Evolutionary conservation across 305 asterid species (phyloP).

Genomic region (Fraxinus dipetala): DNA sequence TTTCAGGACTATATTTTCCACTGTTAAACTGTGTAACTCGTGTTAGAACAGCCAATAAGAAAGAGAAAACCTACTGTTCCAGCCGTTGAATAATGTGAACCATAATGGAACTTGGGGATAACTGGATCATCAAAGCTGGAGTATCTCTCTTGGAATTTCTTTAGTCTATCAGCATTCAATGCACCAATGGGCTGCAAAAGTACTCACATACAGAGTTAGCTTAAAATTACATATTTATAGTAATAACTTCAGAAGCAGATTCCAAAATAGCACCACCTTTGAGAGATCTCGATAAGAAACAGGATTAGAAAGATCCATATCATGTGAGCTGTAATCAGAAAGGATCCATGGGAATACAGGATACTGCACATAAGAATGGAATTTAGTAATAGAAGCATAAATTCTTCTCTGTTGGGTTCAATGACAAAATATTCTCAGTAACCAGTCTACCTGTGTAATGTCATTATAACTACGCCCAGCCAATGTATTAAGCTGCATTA

Average conservation of each 20-base stretch:
- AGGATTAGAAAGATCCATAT: conserved; percentile 76
- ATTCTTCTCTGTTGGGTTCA: conserved; percentile 14
- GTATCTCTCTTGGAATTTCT: conserved; percentile 91
- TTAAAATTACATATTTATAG: conserved; percentile 22
- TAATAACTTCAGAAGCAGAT: conserved; percentile 28
- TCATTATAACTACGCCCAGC: conserved; percentile 99
- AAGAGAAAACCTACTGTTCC: conserved; percentile 69
- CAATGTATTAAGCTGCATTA: conserved; percentile 97
- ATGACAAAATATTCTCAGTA: conserved; percentile 19
- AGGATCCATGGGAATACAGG: conserved; percentile 98
- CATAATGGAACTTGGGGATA: conserved; percentile 95
- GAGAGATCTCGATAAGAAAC: conserved; percentile 94
- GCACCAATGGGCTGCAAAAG: conserved; percentile 94
- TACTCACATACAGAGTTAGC: conserved; percentile 22
- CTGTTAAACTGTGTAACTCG: neutral
- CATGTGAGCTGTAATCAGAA: conserved; percentile 81
- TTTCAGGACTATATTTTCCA: neutral
- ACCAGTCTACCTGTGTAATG: conserved; percentile 74
- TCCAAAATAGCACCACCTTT: conserved; percentile 51
- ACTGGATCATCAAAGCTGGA: conserved; percentile 89
- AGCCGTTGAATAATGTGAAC: conserved; percentile 98
- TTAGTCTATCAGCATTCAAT: conserved; percentile 72
- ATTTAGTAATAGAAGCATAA: conserved; percentile 20
- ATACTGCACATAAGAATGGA: conserved; percentile 60
- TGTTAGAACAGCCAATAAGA: neutral